These are phyloP conservation scores for Debaryomyces nepalensis DNA, from an alignment of 1,139 yeast genomes.

Conservation along the genomic window DNA sequence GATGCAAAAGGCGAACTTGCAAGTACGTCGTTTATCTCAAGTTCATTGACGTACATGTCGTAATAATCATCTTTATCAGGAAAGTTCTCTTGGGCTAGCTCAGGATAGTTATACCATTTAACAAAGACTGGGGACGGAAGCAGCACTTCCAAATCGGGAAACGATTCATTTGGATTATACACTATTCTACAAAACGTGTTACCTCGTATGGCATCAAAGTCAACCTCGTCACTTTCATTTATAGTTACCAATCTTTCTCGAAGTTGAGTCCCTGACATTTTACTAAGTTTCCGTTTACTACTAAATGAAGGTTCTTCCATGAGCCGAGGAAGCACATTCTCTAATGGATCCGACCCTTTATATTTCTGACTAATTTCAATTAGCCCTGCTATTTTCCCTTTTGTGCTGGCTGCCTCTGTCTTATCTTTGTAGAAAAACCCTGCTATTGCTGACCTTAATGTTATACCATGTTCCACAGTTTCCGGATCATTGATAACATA, in stretches of 20 bases:
- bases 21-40: constrained; percentile 9
- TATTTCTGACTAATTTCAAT: constrained; percentile 2
- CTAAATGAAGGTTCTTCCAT: not conserved
- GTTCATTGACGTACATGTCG: constrained; percentile 10
- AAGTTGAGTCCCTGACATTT: constrained; percentile 4
- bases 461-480: constrained; percentile 12
- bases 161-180: not conserved
- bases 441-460: constrained; percentile 11
- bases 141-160: constrained; percentile 3
- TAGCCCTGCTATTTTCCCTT: constrained; percentile 1
- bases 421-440: constrained; percentile 11
- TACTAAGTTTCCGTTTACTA: constrained; percentile 6
- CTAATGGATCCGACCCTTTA: constrained; percentile 8
- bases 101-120: constrained; percentile 9
- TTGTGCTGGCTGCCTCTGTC: constrained; percentile 6
- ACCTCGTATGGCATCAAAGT: constrained; percentile 7
- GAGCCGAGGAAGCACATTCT: constrained; percentile 7
- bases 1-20: constrained; percentile 9
- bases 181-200: constrained; percentile 9
- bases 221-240: not conserved
- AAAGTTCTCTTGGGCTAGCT: not conserved
- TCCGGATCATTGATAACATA: constrained; percentile 12
- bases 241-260: not conserved
- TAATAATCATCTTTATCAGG: constrained; percentile 5
- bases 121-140: constrained; percentile 9